A percentile compares a stretch with the other conserved stretches of the same genome.
Conservation (phyloP, 305 asterid genomes). For the Fraxinus sp. region DNA sequence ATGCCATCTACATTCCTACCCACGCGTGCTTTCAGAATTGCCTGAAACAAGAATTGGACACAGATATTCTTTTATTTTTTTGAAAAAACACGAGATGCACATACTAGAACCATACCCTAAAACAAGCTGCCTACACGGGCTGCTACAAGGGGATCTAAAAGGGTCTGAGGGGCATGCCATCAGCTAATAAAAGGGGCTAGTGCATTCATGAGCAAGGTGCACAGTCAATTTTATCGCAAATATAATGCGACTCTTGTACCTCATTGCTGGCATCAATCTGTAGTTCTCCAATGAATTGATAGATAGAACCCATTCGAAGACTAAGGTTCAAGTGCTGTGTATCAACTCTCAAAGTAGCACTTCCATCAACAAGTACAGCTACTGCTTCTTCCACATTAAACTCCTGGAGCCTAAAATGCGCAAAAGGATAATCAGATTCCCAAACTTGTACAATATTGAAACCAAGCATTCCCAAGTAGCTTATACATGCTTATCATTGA, state of each 20-base stretch:
- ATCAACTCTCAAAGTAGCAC: slow-evolving; percentile 60
- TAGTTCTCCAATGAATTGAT: slow-evolving; percentile 92
- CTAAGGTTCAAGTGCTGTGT: slow-evolving; percentile 63
- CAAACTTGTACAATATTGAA: neutral
- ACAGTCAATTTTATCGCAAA: neutral
- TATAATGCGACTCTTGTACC: slow-evolving; percentile 38
- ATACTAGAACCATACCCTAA: neutral
- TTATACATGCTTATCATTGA: neutral
- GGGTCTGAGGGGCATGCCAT: neutral
- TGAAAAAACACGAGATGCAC: neutral
- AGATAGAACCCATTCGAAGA: slow-evolving; percentile 65
- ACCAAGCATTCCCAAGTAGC: neutral
- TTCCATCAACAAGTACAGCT: slow-evolving; percentile 68
- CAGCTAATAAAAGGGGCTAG: neutral
- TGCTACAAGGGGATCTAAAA: neutral
- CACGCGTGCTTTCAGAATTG: slow-evolving; percentile 73
- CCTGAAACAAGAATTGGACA: slow-evolving; percentile 43
- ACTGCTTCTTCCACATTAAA: slow-evolving; percentile 59
- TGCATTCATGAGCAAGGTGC: neutral
- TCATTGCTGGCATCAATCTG: slow-evolving; percentile 52
- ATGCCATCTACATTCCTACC: slow-evolving; percentile 92
- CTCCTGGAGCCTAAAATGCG: slow-evolving; percentile 58
- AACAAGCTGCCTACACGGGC: neutral
- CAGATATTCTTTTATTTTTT: neutral
- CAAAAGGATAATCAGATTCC: neutral